Conservation (phyloP, 139 green algal genomes). For the Micractinium sp. region DNA sequence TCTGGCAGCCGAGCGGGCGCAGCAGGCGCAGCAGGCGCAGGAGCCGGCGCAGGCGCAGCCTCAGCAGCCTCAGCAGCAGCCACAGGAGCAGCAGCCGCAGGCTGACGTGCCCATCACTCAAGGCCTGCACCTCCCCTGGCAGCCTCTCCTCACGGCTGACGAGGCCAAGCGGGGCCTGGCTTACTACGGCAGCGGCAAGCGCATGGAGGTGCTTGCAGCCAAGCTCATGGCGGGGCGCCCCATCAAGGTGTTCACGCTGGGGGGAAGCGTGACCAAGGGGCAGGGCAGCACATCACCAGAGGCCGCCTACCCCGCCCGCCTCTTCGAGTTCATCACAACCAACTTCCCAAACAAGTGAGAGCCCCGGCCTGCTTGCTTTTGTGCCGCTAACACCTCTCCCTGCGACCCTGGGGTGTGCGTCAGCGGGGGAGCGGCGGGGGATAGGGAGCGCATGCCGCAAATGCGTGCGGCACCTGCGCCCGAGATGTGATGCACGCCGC, state of each 20-base stretch:
- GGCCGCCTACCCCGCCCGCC: not conserved
- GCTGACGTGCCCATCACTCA: not conserved
- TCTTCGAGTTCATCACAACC: conserved; percentile 15
- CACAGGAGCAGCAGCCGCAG: not conserved
- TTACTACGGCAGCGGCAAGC: not conserved
- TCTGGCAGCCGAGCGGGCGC: not conserved
- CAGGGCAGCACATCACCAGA: not conserved
- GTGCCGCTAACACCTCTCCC: no score
- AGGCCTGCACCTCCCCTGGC: conserved; percentile 1
- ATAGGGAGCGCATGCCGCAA: no score
- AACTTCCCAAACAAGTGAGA: conserved; percentile 25
- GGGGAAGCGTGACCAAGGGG: not conserved
- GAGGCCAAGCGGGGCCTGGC: not conserved
- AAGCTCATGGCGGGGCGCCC: conserved; percentile 23
- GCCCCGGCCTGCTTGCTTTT: not conserved
- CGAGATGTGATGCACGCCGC: not conserved
- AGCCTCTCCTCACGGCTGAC: not conserved
- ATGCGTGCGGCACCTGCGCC: not conserved
- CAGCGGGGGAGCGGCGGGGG: not conserved
- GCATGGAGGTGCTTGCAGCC: not conserved
- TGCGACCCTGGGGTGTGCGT: no score
- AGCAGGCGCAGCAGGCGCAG: not conserved
- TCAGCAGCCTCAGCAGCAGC: not conserved
- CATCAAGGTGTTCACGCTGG: conserved; percentile 2
- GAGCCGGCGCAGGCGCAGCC: not conserved